phyloP scores from a whole-genome alignment of 176 grass and related monocot species.

The Tillandsia leiboldiana region DNA sequence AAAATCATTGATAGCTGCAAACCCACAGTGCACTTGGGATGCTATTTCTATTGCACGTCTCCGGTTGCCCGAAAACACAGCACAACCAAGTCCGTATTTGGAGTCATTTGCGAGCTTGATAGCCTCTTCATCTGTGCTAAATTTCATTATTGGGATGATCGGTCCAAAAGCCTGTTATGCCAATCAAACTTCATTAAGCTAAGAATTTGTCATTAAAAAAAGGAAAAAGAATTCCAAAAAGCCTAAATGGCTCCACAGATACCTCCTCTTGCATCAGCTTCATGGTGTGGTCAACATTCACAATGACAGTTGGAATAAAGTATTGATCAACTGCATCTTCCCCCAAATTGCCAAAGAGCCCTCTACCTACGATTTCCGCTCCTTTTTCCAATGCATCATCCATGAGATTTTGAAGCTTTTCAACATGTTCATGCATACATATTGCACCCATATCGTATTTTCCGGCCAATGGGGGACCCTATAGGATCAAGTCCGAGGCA shows the following conservation, averaged over 20 bases:
- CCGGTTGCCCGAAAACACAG: slow-evolving; percentile 83
- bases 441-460: slow-evolving; percentile 99
- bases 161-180: slow-evolving; percentile 71
- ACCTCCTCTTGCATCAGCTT: slow-evolving; percentile 99
- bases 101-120: slow-evolving; percentile 89
- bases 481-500: slow-evolving; percentile 3
- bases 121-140: slow-evolving; percentile 81
- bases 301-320: slow-evolving; percentile 85
- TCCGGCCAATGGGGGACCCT: slow-evolving; percentile 69
- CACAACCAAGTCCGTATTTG: slow-evolving; percentile 87
- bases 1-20: slow-evolving; percentile 95
- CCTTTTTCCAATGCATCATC: slow-evolving; percentile 80
- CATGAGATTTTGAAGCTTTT: slow-evolving; percentile 85
- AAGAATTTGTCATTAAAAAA: neutral
- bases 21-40: slow-evolving; percentile 69
- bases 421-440: slow-evolving; percentile 91
- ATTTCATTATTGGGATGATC: slow-evolving; percentile 90
- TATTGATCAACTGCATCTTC: slow-evolving; percentile 93
- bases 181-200: slow-evolving; percentile 6
- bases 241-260: slow-evolving; percentile 6
- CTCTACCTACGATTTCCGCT: slow-evolving; percentile 79
- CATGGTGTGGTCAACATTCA: slow-evolving; percentile 97
- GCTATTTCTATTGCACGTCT: slow-evolving; percentile 89
- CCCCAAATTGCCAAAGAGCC: slow-evolving; percentile 75
- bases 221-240: neutral